Evolutionary conservation across 1,284 basidiomycete species (phyloP).

Genomic region (Cystobasidiaceae sp.): DNA sequence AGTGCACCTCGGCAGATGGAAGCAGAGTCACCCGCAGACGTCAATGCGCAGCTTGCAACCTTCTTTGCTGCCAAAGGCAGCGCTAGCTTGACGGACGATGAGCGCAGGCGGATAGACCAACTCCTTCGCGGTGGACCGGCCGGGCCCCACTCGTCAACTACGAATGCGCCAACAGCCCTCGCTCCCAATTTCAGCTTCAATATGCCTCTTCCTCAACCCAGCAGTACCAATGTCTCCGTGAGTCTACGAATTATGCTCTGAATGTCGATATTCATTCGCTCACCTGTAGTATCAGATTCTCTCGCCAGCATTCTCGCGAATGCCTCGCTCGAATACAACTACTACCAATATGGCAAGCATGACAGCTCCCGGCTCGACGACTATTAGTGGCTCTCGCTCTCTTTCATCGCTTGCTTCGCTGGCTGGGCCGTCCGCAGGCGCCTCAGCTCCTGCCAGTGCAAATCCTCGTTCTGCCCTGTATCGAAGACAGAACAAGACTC

Average conservation of each 20-base stretch:
- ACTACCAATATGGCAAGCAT: not conserved
- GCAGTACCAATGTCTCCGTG: constrained; percentile 13
- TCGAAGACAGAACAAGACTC: constrained; percentile 3
- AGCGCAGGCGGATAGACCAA: constrained; percentile 16
- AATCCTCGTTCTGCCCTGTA: constrained; percentile 23
- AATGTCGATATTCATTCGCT: not conserved
- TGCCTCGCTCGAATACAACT: constrained; percentile 8
- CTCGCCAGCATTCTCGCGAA: constrained; percentile 2
- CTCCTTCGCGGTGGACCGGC: constrained; percentile 7
- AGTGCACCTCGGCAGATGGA: not conserved
- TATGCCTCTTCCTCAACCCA: not conserved
- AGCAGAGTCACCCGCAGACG: constrained; percentile 4
- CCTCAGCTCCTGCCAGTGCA: constrained; percentile 10
- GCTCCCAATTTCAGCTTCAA: constrained; percentile 26
- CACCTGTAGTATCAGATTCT: not conserved
- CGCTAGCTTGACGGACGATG: constrained; percentile 16
- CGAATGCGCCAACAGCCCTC: constrained; percentile 15
- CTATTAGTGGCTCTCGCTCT: constrained; percentile 21
- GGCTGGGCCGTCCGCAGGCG: not conserved
- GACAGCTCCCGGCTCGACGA: not conserved
- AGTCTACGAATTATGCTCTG: not conserved
- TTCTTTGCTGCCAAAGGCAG: constrained; percentile 27
- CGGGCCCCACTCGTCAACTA: not conserved
- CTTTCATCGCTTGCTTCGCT: not conserved
- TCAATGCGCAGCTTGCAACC: constrained; percentile 22